Percentiles rank a stretch among this genome's conserved stretches.
Evolutionary conservation across 1,284 basidiomycete genomes (phyloP).

Genomic region (Athelia sp.): DNA sequence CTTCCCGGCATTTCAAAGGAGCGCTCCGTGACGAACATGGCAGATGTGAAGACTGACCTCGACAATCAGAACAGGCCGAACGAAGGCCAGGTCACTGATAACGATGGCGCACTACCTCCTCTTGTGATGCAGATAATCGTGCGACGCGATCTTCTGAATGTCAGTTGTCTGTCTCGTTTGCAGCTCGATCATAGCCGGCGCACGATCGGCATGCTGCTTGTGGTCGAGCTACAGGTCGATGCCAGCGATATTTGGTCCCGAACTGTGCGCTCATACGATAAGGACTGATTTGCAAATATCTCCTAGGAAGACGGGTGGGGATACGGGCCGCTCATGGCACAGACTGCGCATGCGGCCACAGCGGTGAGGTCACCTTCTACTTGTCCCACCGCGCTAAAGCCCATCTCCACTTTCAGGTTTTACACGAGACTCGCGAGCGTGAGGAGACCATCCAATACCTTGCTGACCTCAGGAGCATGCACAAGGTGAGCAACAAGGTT

Average conservation of each 20-base stretch:
- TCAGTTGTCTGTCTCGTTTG: slow-evolving; percentile 16
- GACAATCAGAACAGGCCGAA: too few species aligned
- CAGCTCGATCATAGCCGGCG: background rate
- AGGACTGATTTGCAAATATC: too few species aligned
- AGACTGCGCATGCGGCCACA: slow-evolving; percentile 47
- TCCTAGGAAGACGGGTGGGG: slow-evolving; percentile 41
- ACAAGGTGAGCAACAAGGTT: slow-evolving; percentile 24
- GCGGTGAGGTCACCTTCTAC: slow-evolving; percentile 26
- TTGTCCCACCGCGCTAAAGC: background rate
- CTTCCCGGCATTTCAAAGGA: too few species aligned
- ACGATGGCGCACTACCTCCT: slow-evolving; percentile 15
- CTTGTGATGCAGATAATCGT: slow-evolving; percentile 43
- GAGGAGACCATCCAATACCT: slow-evolving; percentile 36
- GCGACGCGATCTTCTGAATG: slow-evolving; percentile 37
- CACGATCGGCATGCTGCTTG: background rate
- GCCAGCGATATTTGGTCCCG: too few species aligned
- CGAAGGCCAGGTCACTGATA: too few species aligned
- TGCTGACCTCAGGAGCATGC: slow-evolving; percentile 34
- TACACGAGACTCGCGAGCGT: slow-evolving; percentile 35
- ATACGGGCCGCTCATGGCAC: slow-evolving; percentile 51
- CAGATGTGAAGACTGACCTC: too few species aligned
- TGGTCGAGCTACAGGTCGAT: too few species aligned
- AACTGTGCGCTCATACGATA: too few species aligned
- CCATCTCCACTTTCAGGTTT: slow-evolving; percentile 19
- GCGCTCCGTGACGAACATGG: too few species aligned